Evolutionary conservation across 495 filamentous ascomycete genomes (phyloP), one percentile per base, ranked within the genome.

Genomic region (Daldinia bambusicola): DNA sequence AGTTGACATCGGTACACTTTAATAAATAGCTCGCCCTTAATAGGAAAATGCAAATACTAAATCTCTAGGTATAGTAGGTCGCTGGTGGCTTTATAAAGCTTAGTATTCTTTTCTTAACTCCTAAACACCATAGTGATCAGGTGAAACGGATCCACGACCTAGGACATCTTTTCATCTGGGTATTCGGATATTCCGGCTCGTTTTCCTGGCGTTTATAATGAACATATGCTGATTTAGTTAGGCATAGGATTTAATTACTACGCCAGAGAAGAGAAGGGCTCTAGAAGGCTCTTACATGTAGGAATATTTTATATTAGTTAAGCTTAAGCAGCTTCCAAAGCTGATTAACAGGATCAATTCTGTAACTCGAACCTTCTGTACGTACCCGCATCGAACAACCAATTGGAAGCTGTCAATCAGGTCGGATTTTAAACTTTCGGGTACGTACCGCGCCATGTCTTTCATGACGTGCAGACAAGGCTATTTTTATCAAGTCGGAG

Each of bases 401-500:
- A 34, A 55, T 34, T 56, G 65, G 38, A 61, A n/a, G n/a, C n/a
- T n/a, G 20, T 14, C 7, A 22, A 36, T 22, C 10, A n/a, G n/a
- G 22, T 40, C 4, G 38, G 10, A 16, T 14, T 32, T 67, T 31
- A 62, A 56, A 61, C 57, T 40, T 61, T 48, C n/a, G 4, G n/a
- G 38, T 55, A 55, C 37, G 48, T 37, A 67, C 32, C 58, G 16
- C 56, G 36, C 38, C 31, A 8, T 10, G 38, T 62, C 31, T 58
- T 18, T 57, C 57, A 53, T 63, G 66, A 52, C 66, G 66, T 36
- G n/a, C n/a, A n/a, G n/a, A 36, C 60, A 55, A 60, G 30, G 45
- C 61, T 56, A 58, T 69, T 69, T 63, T 63, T 63, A 52, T 52
- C 52, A 7, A 22, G 32, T 56, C 51, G 51, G 51, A 68, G 3